Base-by-base conservation (phyloP, 2,329 filamentous ascomycete genomes). In the Pochonia chlamydosporia region DNA sequence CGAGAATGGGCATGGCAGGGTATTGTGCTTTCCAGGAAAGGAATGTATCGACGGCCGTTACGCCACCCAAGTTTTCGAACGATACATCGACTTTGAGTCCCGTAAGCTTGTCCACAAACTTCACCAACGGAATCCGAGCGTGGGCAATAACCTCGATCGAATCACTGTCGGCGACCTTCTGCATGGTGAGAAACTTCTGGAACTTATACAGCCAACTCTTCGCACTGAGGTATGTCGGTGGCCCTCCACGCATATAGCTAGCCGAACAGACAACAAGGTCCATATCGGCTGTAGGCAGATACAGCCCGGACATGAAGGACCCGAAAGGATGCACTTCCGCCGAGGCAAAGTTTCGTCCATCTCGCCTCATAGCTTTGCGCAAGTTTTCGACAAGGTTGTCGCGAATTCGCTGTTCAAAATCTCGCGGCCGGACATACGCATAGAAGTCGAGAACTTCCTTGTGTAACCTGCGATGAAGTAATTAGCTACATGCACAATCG, bases 361-460 rank as follows among this genome's bases (percentile, higher is more conserved):
- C 70, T 13, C 64, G 71, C 49, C 73, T 74, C 58, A 95, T 75
- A 3, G 76, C 74, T 16, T 63, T 60, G 43, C 81, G 74, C 2
- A 97, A 72, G 16, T 89, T 82, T 3, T 80, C 68, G 28, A 97
- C 76, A 13, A 99, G 70, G 40, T 87, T 78, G 18, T 76, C 67
- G 9, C 93, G 87, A 46, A 96, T 81, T 3, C 75, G 71, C 51
- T 90, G 76, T 65, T 99, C 93, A 57, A 87, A 93, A 3, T 78
- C 66, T 40, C 80, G 78, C 3, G 93, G 93, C 52, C 78, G 82
- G 26, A 96, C 85, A 63, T 85, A 95, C 30, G 91, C 75, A 63
- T 91, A 95, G 62, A 96, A 97, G 57, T 95, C 88, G 25, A 87
- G 71, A 37, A 97, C 84, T 65, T 99, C 93, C 59, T 90, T 89